phyloP scores from a whole-genome alignment of 805 yeast species.

The Hanseniaspora taiwanica region DNA sequence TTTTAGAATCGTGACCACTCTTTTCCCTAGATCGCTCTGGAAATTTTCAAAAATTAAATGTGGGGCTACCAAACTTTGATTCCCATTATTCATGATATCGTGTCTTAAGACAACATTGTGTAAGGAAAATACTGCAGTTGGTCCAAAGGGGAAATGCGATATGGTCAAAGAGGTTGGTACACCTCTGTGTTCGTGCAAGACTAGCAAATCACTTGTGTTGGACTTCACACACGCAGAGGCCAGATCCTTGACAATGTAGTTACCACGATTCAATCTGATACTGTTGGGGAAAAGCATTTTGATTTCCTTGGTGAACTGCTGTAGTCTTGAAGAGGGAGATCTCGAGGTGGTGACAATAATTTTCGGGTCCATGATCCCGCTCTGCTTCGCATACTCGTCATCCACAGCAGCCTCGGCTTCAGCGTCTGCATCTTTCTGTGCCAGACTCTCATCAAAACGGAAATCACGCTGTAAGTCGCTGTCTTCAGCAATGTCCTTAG shows the following conservation, averaged over 20 bases:
- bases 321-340: constrained; percentile 71
- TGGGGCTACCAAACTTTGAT: constrained; percentile 84
- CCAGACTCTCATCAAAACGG: constrained; percentile 72
- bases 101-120: constrained; percentile 93
- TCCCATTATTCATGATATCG: constrained; percentile 76
- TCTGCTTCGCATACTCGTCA: constrained; percentile 79
- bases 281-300: constrained; percentile 82
- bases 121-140: constrained; percentile 84
- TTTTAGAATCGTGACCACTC: constrained; percentile 69
- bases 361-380: constrained; percentile 85
- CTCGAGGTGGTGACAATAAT: constrained; percentile 88
- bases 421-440: constrained; percentile 17
- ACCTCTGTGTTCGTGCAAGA: constrained; percentile 95
- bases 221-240: constrained; percentile 74
- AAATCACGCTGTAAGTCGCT: constrained; percentile 65
- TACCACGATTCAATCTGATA: constrained; percentile 86
- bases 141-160: constrained; percentile 96
- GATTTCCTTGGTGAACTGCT: constrained; percentile 89
- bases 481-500: constrained; percentile 87
- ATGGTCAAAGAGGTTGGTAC: constrained; percentile 88
- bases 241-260: constrained; percentile 69
- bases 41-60: constrained; percentile 89
- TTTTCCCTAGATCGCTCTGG: constrained; percentile 62
- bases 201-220: constrained; percentile 70
- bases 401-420: constrained; percentile 48